These are phyloP conservation scores for Flammula alnicola DNA, from an alignment of 1,284 basidiomycete species.

Conservation along the genomic window DNA sequence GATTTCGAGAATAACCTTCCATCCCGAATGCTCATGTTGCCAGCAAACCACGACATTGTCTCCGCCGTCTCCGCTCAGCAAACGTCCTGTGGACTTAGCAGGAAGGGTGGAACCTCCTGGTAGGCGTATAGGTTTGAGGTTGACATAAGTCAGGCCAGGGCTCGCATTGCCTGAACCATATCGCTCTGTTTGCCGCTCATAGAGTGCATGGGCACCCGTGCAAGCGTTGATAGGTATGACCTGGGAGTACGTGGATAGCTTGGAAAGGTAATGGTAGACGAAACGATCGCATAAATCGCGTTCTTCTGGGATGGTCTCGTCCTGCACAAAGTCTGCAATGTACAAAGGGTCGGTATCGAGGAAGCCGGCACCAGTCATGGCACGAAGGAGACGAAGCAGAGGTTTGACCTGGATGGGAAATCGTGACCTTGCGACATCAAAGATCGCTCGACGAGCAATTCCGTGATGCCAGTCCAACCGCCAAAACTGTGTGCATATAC, in stretches of 20 bases:
- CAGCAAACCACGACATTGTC: slow-evolving; percentile 81
- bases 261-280: slow-evolving; percentile 76
- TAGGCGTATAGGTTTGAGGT: slow-evolving; percentile 68
- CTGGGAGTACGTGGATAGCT: slow-evolving; percentile 78
- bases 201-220: slow-evolving; percentile 67
- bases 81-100: slow-evolving; percentile 66
- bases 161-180: slow-evolving; percentile 55
- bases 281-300: slow-evolving; percentile 61
- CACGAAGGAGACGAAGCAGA: slow-evolving; percentile 73
- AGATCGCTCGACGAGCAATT: slow-evolving; percentile 69
- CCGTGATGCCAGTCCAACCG: slow-evolving; percentile 66
- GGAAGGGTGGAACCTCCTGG: slow-evolving; percentile 78
- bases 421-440: slow-evolving; percentile 79
- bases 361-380: slow-evolving; percentile 76
- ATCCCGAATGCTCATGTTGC: slow-evolving; percentile 81
- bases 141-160: slow-evolving; percentile 65
- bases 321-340: slow-evolving; percentile 49
- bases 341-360: slow-evolving; percentile 70
- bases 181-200: slow-evolving; percentile 67
- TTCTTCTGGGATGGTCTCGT: slow-evolving; percentile 42
- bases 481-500: slow-evolving; percentile 83
- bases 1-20: slow-evolving; percentile 81
- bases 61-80: slow-evolving; percentile 73
- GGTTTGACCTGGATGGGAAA: slow-evolving; percentile 82
- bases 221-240: slow-evolving; percentile 66